Percentiles rank a stretch among this genome's conserved stretches.
These are phyloP conservation scores for Hypericum perforatum DNA, from an alignment of 345 rosid species.

Conservation along the genomic window DNA sequence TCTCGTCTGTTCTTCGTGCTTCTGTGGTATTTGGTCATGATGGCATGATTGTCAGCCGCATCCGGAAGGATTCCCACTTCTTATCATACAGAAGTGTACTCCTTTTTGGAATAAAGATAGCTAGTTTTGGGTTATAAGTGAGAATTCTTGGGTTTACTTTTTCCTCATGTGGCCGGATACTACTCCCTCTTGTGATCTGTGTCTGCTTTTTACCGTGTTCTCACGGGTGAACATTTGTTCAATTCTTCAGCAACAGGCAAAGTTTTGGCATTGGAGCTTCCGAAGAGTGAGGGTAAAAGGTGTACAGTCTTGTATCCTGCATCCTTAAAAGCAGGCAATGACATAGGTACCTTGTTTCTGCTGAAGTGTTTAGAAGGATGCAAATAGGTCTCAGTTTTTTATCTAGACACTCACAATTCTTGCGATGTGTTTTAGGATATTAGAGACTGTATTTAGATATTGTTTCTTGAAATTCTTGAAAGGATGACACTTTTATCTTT, in stretches of 20 bases:
- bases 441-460: slow-evolving; percentile 10
- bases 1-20: too few species aligned
- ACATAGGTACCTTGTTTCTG: slow-evolving; percentile 49
- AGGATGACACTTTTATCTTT: neutral
- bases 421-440: neutral
- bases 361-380: neutral
- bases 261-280: slow-evolving; percentile 93
- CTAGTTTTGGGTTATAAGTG: too few species aligned
- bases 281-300: slow-evolving; percentile 40
- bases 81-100: too few species aligned
- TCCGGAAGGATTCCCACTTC: too few species aligned
- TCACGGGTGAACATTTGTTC: neutral
- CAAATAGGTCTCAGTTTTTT: too few species aligned
- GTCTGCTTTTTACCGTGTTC: neutral
- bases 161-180: neutral
- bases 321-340: slow-evolving; percentile 78
- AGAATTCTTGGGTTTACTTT: too few species aligned
- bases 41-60: too few species aligned
- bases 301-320: slow-evolving; percentile 92
- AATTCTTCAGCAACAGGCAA: slow-evolving; percentile 69
- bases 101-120: too few species aligned
- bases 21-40: too few species aligned
- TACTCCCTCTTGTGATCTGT: neutral
- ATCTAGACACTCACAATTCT: too few species aligned
- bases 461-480: slow-evolving; percentile 2